phyloP scores from a whole-genome alignment of 177 flowering plant genomes.

The Vitis hybrid region DNA sequence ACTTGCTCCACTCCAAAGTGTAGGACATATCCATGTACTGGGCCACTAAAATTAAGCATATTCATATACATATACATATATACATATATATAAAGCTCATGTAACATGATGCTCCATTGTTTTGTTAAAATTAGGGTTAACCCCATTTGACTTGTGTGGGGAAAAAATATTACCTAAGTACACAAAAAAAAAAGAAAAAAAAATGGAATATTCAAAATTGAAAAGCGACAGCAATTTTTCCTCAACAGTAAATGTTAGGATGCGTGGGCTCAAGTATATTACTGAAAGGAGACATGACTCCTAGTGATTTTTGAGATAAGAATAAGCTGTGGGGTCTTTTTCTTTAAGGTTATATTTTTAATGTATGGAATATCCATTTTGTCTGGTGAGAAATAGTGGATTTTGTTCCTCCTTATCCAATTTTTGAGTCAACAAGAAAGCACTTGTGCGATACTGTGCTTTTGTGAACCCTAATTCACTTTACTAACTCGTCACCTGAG shows the following conservation, averaged over 20 bases:
- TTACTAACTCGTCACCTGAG: neutral
- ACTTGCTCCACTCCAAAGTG: too few relatives aligned
- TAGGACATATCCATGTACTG: too few relatives aligned
- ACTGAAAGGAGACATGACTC: conserved; percentile 26
- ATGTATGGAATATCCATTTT: conserved; percentile 46
- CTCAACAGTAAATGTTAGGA: conserved; percentile 18
- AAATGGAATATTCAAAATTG: conserved; percentile 42
- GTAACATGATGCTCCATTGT: neutral
- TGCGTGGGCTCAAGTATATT: conserved; percentile 17
- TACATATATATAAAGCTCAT: too few relatives aligned
- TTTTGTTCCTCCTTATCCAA: conserved; percentile 50
- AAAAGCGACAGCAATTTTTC: conserved; percentile 37
- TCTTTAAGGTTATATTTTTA: conserved; percentile 14
- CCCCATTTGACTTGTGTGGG: conserved; percentile 28
- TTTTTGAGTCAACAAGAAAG: conserved; percentile 21
- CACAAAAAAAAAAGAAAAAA: conserved; percentile 16
- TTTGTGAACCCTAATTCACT: conserved; percentile 1
- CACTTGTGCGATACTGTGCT: neutral
- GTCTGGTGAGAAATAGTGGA: conserved; percentile 36
- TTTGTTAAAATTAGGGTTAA: conserved; percentile 9
- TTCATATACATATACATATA: too few relatives aligned
- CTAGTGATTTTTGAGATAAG: conserved; percentile 20
- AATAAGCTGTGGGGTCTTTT: conserved; percentile 21
- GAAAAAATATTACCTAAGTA: too few relatives aligned
- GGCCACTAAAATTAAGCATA: too few relatives aligned